These are phyloP conservation scores for Candida dubliniensis DNA, from an alignment of 1,139 yeast species.

Conservation along the genomic window DNA sequence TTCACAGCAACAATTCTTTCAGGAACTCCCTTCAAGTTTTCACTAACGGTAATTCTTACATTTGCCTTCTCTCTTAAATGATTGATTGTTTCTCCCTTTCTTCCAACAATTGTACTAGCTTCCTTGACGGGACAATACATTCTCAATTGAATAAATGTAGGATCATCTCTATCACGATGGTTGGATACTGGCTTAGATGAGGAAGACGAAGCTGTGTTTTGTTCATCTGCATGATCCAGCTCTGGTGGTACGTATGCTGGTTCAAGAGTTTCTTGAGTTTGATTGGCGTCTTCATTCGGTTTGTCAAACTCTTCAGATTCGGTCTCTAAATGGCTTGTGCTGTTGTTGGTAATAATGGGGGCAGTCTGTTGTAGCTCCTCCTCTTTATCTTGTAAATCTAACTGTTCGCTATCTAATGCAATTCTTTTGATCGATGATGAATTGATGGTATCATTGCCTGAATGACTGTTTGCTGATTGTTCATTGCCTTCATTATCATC, in stretches of 20 bases:
- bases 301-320: slow-evolving; percentile 4
- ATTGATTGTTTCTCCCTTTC: slow-evolving; percentile 70
- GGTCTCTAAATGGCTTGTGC: slow-evolving; percentile 5
- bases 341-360: slow-evolving; percentile 25
- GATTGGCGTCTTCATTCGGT: background rate
- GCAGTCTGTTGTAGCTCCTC: slow-evolving; percentile 47
- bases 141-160: slow-evolving; percentile 64
- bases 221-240: slow-evolving; percentile 4
- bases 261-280: slow-evolving; percentile 3
- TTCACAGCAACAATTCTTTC: slow-evolving; percentile 76
- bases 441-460: background rate
- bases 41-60: slow-evolving; percentile 75
- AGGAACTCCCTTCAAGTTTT: slow-evolving; percentile 68
- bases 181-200: slow-evolving; percentile 24
- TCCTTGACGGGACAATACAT: slow-evolving; percentile 79
- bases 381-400: slow-evolving; percentile 29
- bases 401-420: slow-evolving; percentile 63
- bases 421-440: slow-evolving; percentile 50
- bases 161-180: slow-evolving; percentile 46
- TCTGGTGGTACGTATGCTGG: slow-evolving; percentile 8
- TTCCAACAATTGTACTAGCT: slow-evolving; percentile 75
- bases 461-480: slow-evolving; percentile 17
- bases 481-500: slow-evolving; percentile 40
- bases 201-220: slow-evolving; percentile 7
- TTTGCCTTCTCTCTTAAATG: slow-evolving; percentile 65